These are phyloP conservation scores for Penicillium sp. DNA, from an alignment of 2,329 filamentous ascomycete genomes.

Conservation along the genomic window DNA sequence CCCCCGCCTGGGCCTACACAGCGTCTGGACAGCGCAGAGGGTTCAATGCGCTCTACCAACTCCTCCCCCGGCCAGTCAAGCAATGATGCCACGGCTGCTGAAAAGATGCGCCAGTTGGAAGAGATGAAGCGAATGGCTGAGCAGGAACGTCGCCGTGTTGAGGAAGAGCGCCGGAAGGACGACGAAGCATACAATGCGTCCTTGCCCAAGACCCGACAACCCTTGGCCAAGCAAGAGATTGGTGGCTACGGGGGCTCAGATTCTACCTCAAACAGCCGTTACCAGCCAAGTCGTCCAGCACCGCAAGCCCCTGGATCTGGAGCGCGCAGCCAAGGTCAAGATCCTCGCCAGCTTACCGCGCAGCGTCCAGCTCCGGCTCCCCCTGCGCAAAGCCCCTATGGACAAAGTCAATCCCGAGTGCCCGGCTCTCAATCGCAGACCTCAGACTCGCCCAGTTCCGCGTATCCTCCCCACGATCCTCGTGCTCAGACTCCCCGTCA, in stretches of 20 bases:
- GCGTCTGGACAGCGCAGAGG: conserved; percentile 43
- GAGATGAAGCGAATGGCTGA: conserved; percentile 59
- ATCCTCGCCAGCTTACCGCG: conserved; percentile 59
- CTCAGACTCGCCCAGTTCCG: conserved; percentile 34
- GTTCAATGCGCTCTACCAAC: conserved; percentile 32
- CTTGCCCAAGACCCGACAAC: conserved; percentile 74
- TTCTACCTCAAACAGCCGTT: conserved; percentile 56
- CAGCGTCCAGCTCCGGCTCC: conserved; percentile 81
- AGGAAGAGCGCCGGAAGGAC: conserved; percentile 59
- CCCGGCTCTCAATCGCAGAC: conserved; percentile 34
- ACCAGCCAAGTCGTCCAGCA: conserved; percentile 80
- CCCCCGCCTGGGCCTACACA: conserved; percentile 53
- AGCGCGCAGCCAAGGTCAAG: conserved; percentile 51
- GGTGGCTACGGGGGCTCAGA: conserved; percentile 64
- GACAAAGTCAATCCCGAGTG: conserved; percentile 35
- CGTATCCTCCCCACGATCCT: conserved; percentile 34
- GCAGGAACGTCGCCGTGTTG: conserved; percentile 47
- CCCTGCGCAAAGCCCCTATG: conserved; percentile 42
- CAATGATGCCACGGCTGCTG: conserved; percentile 56
- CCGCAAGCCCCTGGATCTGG: conserved; percentile 68
- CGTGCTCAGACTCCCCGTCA: conserved; percentile 43
- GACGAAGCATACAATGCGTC: conserved; percentile 87
- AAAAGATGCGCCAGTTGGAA: conserved; percentile 44
- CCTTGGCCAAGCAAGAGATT: conserved; percentile 85
- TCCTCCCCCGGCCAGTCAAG: conserved; percentile 33